These are phyloP conservation scores for Plantago ovata DNA, from an alignment of 257 asterid genomes.

Conservation along the genomic window DNA sequence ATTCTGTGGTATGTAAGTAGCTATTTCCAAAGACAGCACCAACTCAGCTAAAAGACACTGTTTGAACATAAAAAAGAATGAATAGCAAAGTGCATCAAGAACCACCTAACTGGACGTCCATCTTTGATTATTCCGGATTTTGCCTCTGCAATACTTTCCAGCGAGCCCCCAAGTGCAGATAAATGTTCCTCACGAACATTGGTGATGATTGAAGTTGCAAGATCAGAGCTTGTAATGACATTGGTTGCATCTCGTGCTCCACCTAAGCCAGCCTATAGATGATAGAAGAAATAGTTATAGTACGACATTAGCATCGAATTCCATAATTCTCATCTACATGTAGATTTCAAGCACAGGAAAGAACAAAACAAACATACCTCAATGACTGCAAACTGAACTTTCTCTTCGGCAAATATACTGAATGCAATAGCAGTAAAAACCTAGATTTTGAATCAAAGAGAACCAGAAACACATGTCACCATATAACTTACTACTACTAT, in stretches of 20 bases:
- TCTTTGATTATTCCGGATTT: conserved; percentile 93
- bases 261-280: conserved; percentile 72
- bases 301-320: background rate
- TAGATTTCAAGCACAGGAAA: background rate
- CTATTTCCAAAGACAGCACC: background rate
- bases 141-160: conserved; percentile 88
- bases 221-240: conserved; percentile 57
- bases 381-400: conserved; percentile 78
- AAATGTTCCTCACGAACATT: conserved; percentile 92
- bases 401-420: conserved; percentile 81
- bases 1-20: background rate
- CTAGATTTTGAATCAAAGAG: conserved; percentile 35
- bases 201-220: conserved; percentile 76
- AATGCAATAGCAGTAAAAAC: conserved; percentile 85
- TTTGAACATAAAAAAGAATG: conserved; percentile 12
- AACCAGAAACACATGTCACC: conserved; percentile 7
- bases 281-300: conserved; percentile 13
- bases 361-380: conserved; percentile 46
- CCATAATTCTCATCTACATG: background rate
- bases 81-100: conserved; percentile 29
- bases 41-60: conserved; percentile 3
- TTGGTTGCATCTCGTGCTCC: conserved; percentile 99
- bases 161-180: conserved; percentile 90
- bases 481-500: no score
- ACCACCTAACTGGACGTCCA: conserved; percentile 94